These are phyloP conservation scores for Sarcomyxa edulis DNA, from an alignment of 768 basidiomycete species.

Conservation along the genomic window DNA sequence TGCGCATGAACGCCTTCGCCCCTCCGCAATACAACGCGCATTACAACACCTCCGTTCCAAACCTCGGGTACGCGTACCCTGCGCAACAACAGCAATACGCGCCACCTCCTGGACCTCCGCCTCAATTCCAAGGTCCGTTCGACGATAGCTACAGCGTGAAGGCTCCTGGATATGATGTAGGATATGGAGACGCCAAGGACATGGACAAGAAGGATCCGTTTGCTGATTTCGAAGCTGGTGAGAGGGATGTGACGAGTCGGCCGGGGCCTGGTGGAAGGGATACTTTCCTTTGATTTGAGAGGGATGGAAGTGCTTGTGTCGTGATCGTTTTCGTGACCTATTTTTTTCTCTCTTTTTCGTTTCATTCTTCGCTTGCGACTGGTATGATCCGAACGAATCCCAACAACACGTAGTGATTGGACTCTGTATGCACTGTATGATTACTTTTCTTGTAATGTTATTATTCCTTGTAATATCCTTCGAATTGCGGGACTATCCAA, in stretches of 20 bases:
- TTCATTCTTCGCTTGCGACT: too few species aligned
- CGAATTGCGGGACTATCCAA: too few species aligned
- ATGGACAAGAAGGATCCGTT: constrained; percentile 49
- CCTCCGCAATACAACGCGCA: constrained; percentile 58
- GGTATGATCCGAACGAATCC: too few species aligned
- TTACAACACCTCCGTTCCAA: constrained; percentile 38
- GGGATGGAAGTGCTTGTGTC: too few species aligned
- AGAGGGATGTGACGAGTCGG: constrained; percentile 40
- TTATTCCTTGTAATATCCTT: too few species aligned
- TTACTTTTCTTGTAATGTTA: too few species aligned
- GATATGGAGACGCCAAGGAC: constrained; percentile 30
- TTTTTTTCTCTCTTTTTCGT: too few species aligned
- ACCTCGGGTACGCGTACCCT: constrained; percentile 23
- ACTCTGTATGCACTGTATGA: too few species aligned
- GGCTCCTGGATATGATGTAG: constrained; percentile 44
- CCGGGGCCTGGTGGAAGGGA: constrained; percentile 29
- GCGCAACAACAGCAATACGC: constrained; percentile 31
- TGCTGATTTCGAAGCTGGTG: constrained; percentile 40
- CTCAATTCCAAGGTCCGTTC: constrained; percentile 28
- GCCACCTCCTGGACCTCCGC: constrained; percentile 49
- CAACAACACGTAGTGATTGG: too few species aligned
- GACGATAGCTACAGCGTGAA: constrained; percentile 33
- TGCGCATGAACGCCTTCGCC: constrained; percentile 28
- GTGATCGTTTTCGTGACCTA: too few species aligned
- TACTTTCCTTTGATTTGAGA: constrained; percentile 11